Evolutionary conservation across 441 rosid genomes (phyloP), one percentile per base, ranked within the genome.

Genomic region (Gossypium trilobum): DNA sequence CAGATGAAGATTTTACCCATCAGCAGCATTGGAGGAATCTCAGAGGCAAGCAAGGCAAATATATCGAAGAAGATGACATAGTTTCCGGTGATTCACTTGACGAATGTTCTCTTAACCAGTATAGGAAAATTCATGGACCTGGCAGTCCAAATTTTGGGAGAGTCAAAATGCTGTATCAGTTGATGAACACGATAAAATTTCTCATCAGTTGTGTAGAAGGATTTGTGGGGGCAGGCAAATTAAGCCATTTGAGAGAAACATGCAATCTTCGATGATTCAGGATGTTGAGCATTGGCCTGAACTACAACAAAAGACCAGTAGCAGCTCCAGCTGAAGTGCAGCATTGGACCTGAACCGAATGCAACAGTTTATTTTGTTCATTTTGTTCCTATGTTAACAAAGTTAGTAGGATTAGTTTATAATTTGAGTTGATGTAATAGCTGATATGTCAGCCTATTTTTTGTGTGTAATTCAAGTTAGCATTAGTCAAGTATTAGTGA

Each of bases 221-320:
- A 75, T 67, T 68, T 78, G 67, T 5, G 76, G 77, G 74, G 76
- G 76, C 75, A 84, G 70, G 31, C 75, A 55, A 73, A 56, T 67
- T 56, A 78, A 70, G 74, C 71, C 42, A 33, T 70, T 72, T 73
- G 82, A 75, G 75, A 79, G 80, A 33, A 84, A 87, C 19, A 83
- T 78, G 88, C 76, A 75, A 76, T 74, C 82, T 86, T 88, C 23
- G 85, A 85, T 76, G 82, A 83, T 86, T 56, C 78, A 31, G 8
- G 31, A 27, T 27, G 31, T 27, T 27, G 31, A 27, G 31, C 31
- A 27, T 27, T 27, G 31, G 31, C 31, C 27, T 27, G 31, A 27
- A 27, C 31, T 27, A 27, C 31, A 27, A 27, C 4, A 27, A 27
- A 27, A 27, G 5, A 27, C 5, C 31, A 27, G 31, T 4, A 27